Evolutionary conservation across 176 grass and related monocot species (phyloP).

Genomic region (Oryza meyeriana): DNA sequence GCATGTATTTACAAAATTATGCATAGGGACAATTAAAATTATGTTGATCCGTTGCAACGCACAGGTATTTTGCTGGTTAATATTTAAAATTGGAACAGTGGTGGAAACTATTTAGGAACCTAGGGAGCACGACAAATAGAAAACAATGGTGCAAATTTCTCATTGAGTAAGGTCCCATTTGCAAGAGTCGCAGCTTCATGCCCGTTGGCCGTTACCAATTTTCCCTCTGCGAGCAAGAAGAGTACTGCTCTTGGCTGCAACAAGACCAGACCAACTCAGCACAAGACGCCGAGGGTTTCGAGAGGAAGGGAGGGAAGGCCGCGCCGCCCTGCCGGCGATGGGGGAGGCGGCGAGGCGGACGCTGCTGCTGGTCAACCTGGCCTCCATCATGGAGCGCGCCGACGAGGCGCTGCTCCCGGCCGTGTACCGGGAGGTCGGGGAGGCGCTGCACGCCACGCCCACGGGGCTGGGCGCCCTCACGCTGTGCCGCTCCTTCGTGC

Average conservation of each 20-base stretch:
- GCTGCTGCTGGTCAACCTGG: slow-evolving; percentile 48
- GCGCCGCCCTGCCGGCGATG: neutral
- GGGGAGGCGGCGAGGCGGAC: slow-evolving; percentile 35
- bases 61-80: no score
- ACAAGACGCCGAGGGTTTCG: neutral
- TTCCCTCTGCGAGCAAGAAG: neutral
- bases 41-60: no score
- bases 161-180: neutral
- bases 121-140: no score
- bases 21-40: no score
- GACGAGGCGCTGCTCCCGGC: slow-evolving; percentile 56
- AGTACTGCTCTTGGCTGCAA: no score
- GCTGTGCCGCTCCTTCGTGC: slow-evolving; percentile 52
- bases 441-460: slow-evolving; percentile 40
- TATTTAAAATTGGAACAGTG: no score
- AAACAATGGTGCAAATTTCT: neutral
- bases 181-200: neutral
- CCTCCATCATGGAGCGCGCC: slow-evolving; percentile 52
- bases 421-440: slow-evolving; percentile 59
- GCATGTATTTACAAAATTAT: no score
- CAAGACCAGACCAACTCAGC: neutral
- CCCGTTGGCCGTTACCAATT: neutral
- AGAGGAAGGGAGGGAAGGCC: neutral
- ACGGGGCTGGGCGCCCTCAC: slow-evolving; percentile 50
- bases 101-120: no score